Percentiles rank a stretch among this genome's conserved stretches.
Conservation (phyloP, 495 filamentous ascomycete genomes). For the Penicillium simplicissimum region DNA sequence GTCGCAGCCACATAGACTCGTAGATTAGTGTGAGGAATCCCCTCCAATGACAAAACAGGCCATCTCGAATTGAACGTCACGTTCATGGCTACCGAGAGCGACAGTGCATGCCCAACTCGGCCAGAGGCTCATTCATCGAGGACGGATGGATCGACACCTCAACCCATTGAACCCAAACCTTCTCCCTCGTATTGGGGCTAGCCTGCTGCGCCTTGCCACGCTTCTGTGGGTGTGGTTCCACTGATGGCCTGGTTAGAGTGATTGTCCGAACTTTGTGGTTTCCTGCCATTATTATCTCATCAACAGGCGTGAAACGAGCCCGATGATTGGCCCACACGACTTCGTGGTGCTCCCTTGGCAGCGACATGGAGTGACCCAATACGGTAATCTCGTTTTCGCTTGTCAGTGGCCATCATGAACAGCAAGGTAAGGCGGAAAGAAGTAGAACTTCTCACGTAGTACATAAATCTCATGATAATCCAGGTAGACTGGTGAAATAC, state of each 20-base stretch:
- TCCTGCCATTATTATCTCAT: not conserved
- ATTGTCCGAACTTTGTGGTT: not conserved
- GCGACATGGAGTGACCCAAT: conserved; percentile 13
- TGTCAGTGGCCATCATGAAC: not conserved
- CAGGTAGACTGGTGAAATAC: too few species aligned
- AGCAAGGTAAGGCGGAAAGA: not conserved
- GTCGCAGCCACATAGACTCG: not conserved
- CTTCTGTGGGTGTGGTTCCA: not conserved
- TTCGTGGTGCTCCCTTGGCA: not conserved
- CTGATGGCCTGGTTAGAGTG: too few species aligned
- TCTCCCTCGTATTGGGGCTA: conserved; percentile 16
- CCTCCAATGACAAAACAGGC: not conserved
- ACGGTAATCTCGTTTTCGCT: conserved; percentile 26
- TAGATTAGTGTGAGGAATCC: not conserved
- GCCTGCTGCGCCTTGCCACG: conserved; percentile 1
- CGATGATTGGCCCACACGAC: not conserved
- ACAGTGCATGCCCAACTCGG: not conserved
- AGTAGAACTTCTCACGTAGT: not conserved
- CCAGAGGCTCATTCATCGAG: not conserved
- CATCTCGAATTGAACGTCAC: not conserved
- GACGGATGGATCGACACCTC: conserved; percentile 3
- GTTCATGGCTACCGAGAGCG: too few species aligned
- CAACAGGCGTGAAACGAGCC: not conserved
- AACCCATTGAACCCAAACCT: not conserved
- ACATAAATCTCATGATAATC: not conserved